Percentiles rank a stretch among this genome's conserved stretches.
phyloP scores from a whole-genome alignment of 176 grass and related monocot species.

The Oryza glumipatula region DNA sequence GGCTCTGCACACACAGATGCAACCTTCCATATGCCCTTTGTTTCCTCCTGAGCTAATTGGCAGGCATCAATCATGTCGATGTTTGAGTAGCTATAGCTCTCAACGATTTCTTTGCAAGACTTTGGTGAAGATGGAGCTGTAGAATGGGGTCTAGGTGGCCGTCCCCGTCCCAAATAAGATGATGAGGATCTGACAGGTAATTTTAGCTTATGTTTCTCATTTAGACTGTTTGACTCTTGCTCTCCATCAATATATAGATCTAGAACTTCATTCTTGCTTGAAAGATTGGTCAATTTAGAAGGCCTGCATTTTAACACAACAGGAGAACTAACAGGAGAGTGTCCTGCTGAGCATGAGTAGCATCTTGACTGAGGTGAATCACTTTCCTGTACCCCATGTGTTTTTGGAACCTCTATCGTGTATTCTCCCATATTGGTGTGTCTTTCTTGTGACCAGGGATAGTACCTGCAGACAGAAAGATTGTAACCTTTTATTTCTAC shows the following conservation, averaged over 20 bases:
- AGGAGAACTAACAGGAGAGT: slow-evolving; percentile 60
- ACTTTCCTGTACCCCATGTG: slow-evolving; percentile 36
- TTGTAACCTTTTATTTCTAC: slow-evolving; percentile 33
- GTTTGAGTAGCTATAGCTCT: slow-evolving; percentile 35
- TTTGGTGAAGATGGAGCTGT: slow-evolving; percentile 59
- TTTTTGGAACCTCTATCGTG: slow-evolving; percentile 30
- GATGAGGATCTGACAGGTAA: slow-evolving; percentile 31
- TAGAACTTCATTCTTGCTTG: slow-evolving; percentile 52
- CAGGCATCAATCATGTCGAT: slow-evolving; percentile 16
- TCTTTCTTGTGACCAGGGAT: slow-evolving; percentile 52
- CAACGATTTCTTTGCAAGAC: slow-evolving; percentile 50
- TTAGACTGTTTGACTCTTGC: slow-evolving; percentile 37
- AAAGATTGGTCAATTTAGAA: slow-evolving; percentile 40
- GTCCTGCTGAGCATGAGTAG: slow-evolving; percentile 55
- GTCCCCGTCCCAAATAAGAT: slow-evolving; percentile 49
- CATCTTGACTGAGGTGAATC: slow-evolving; percentile 65
- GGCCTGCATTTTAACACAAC: slow-evolving; percentile 57
- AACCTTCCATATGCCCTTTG: slow-evolving; percentile 30
- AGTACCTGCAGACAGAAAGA: slow-evolving; percentile 41
- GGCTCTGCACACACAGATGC: slow-evolving; percentile 14
- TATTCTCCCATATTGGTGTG: slow-evolving; percentile 36
- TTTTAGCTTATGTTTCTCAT: slow-evolving; percentile 40
- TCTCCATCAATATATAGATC: slow-evolving; percentile 63
- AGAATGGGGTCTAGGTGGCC: slow-evolving; percentile 51
- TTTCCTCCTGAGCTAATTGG: slow-evolving; percentile 31